phyloP scores from a whole-genome alignment of 345 rosid species.

The Bruguiera parviflora region DNA sequence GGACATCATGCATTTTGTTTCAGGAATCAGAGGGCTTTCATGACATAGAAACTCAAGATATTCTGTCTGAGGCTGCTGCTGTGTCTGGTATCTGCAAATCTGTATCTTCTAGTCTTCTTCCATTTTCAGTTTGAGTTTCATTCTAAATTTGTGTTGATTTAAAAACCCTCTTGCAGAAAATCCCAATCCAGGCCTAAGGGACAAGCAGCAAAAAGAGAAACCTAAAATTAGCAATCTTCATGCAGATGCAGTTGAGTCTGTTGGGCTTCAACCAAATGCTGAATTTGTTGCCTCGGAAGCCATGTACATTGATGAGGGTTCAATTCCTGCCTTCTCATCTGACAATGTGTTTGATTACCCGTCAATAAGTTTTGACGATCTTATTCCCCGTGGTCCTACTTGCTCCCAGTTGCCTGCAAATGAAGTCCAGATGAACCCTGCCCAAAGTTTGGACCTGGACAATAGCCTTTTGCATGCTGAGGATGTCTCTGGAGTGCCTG shows the following conservation, averaged over 20 bases:
- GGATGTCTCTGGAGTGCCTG: constrained; percentile 27
- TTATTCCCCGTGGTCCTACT: constrained; percentile 18
- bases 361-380: constrained; percentile 28
- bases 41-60: constrained; percentile 39
- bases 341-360: constrained; percentile 36
- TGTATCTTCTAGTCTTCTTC: neutral
- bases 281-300: constrained; percentile 29
- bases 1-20: constrained; percentile 13
- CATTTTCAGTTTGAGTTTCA: neutral
- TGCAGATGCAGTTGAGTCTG: constrained; percentile 27
- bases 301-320: constrained; percentile 24
- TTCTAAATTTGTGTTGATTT: constrained; percentile 15
- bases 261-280: constrained; percentile 18
- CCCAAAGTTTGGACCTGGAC: constrained; percentile 18
- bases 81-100: constrained; percentile 32
- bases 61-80: constrained; percentile 28
- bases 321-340: constrained; percentile 35
- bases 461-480: constrained; percentile 25
- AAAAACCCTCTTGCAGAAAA: constrained; percentile 40
- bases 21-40: constrained; percentile 39
- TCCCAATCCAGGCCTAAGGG: constrained; percentile 44
- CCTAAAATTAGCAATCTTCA: constrained; percentile 9
- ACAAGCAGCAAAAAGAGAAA: constrained; percentile 23
- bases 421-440: constrained; percentile 22
- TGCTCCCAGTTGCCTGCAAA: constrained; percentile 25